A percentile compares a stretch with the other conserved stretches of the same genome.
phyloP scores from a whole-genome alignment of 176 grass and related monocot genomes.

The Lolium perenne region DNA sequence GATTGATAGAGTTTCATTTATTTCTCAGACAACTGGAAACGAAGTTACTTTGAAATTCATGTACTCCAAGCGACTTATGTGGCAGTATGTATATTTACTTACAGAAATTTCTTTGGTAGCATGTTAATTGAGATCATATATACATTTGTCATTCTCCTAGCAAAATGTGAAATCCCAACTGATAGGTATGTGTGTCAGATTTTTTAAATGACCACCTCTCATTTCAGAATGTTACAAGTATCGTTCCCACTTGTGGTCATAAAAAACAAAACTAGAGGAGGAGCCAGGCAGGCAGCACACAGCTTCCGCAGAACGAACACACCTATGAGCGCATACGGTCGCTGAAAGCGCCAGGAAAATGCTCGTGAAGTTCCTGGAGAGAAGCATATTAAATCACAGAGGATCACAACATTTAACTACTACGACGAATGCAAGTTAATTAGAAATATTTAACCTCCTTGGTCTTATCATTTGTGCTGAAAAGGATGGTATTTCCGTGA shows the following conservation, averaged over 20 bases:
- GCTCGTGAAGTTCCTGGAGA: not conserved
- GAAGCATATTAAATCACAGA: not conserved
- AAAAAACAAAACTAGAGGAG: not conserved
- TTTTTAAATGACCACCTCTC: no score
- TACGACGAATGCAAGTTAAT: constrained; percentile 22
- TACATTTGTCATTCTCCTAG: not conserved
- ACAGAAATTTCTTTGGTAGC: not conserved
- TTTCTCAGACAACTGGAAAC: no score
- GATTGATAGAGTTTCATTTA: no score
- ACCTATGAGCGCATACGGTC: not conserved
- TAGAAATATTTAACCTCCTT: constrained; percentile 12
- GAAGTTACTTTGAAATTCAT: no score
- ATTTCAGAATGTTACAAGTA: no score
- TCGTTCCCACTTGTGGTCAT: not conserved
- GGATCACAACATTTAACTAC: constrained; percentile 11
- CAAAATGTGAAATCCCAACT: not conserved
- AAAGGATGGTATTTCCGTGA: constrained; percentile 26
- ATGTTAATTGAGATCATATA: not conserved
- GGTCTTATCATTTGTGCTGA: constrained; percentile 49
- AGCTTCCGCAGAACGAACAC: not conserved
- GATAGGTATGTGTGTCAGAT: not conserved
- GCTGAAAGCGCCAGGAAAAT: constrained; percentile 24
- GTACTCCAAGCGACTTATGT: no score
- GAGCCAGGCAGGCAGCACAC: not conserved
- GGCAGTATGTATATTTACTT: not conserved